Evolutionary conservation across 2,329 filamentous ascomycete species (phyloP), one percentile per base, ranked within the genome.

Genomic region (Pyrenophora teres): DNA sequence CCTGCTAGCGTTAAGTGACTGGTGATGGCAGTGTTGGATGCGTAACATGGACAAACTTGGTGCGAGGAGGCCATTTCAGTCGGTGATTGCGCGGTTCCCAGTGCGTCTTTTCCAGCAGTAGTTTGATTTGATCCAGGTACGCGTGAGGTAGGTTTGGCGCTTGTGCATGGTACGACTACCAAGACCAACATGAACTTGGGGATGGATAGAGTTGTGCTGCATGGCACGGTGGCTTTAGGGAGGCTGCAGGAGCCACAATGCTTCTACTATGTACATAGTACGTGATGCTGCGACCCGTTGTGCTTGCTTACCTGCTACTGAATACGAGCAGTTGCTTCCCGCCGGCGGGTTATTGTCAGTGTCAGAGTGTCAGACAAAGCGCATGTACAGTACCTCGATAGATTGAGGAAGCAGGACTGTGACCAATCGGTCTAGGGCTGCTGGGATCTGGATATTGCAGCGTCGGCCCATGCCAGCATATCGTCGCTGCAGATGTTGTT

Each of bases 1-100:
- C 52, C 55, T 58, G 43, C 12, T 35, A 30, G 31, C 16, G 38
- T 52, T 58, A 12, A 58, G 49, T 33, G 50, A 35, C n/a, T 25
- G 38, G 43, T 25, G 15, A 21, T n/a, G 27, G 30, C 18, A 18
- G 4, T n/a, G 19, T 12, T 12, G 23, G 16, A 10, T 15, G 15
- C 16, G 16, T 3, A 21, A 41, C 40, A n/a, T 47, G 21, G 21
- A 58, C 55, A 32, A 50, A 58, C 52, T 56, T 50, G 55, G 15
- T 49, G 40, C 33, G 31, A 39, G 13, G 39, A 45, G 7, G 49
- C 46, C 43, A 58, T 54, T 7, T 32, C 12, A 19, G 38, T 35
- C 30, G 16, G 37, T 13, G 6, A 25, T 27, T 21, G 27, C 31
- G 19, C 12, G 39, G 15, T 35, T 23, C 40, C 25, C 23, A 3